Conservation (phyloP, 306 rosid genomes). For the Ceratonia siliqua region DNA sequence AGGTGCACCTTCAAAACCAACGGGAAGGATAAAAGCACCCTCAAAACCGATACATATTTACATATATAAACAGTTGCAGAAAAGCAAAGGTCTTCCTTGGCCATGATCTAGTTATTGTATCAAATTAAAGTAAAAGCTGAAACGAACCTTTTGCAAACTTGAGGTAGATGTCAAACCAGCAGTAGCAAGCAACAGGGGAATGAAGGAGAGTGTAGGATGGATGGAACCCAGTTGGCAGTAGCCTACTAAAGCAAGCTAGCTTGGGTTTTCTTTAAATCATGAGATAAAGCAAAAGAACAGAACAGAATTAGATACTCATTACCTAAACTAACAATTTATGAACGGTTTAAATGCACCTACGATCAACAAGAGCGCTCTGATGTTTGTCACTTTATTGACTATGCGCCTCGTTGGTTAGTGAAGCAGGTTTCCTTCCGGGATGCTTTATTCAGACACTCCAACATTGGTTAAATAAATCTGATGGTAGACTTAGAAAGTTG, state of each 20-base stretch:
- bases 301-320: constrained; percentile 39
- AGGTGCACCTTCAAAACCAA: constrained; percentile 25
- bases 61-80: neutral
- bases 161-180: constrained; percentile 13
- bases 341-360: constrained; percentile 19
- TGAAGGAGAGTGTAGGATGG: constrained; percentile 22
- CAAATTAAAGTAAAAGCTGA: neutral
- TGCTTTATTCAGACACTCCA: neutral
- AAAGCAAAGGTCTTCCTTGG: neutral
- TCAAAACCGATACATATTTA: neutral
- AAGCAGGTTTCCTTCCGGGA: neutral
- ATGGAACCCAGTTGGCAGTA: constrained; percentile 28
- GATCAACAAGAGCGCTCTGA: neutral
- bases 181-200: constrained; percentile 32
- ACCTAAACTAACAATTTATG: constrained; percentile 25
- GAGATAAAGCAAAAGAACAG: constrained; percentile 36
- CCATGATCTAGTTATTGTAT: constrained; percentile 8
- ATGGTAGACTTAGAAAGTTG: neutral
- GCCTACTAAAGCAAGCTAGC: constrained; percentile 38
- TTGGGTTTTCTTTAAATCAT: constrained; percentile 31
- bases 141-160: constrained; percentile 36
- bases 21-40: constrained; percentile 21
- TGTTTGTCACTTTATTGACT: constrained; percentile 12
- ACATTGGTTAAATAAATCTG: neutral
- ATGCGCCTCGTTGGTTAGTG: constrained; percentile 8